Evolutionary conservation across 768 basidiomycete species (phyloP).

Genomic region (Leucosporidium yakuticum): DNA sequence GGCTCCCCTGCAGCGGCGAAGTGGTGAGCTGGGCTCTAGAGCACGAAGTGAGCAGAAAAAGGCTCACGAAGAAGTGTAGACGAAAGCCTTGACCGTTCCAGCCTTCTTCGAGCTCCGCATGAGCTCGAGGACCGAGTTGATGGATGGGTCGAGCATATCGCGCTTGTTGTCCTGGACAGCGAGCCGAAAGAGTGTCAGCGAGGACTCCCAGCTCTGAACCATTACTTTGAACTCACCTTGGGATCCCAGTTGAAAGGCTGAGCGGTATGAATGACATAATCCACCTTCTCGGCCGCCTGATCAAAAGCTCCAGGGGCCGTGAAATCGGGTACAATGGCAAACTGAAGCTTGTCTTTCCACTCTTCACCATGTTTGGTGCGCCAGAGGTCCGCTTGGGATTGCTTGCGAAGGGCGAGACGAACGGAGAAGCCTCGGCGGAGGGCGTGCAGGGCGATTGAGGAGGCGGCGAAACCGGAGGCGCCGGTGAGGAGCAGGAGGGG

Average conservation of each 20-base stretch:
- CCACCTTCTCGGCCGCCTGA: neutral
- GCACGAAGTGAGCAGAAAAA: too few relatives aligned
- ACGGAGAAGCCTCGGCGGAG: neutral
- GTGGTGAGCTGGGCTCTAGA: too few relatives aligned
- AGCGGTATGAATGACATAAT: neutral
- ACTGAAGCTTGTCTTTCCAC: neutral
- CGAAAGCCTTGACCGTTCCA: neutral
- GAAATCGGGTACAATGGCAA: neutral
- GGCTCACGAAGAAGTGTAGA: neutral
- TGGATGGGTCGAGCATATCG: neutral
- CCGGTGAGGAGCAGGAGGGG: too few relatives aligned
- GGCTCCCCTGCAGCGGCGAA: neutral
- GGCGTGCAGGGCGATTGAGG: too few relatives aligned
- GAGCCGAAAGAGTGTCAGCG: neutral
- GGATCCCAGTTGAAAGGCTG: neutral
- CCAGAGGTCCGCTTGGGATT: neutral
- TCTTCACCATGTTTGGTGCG: neutral
- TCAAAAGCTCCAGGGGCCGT: neutral
- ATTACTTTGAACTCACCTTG: neutral
- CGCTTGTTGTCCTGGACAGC: neutral
- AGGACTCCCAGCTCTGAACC: neutral
- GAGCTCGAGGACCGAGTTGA: neutral
- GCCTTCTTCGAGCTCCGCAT: neutral
- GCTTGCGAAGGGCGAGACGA: neutral
- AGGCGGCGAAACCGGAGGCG: too few relatives aligned